Evolutionary conservation across 805 yeast species (phyloP), one percentile per base, ranked within the genome.

Genomic region (Pichia sporocuriosa): DNA sequence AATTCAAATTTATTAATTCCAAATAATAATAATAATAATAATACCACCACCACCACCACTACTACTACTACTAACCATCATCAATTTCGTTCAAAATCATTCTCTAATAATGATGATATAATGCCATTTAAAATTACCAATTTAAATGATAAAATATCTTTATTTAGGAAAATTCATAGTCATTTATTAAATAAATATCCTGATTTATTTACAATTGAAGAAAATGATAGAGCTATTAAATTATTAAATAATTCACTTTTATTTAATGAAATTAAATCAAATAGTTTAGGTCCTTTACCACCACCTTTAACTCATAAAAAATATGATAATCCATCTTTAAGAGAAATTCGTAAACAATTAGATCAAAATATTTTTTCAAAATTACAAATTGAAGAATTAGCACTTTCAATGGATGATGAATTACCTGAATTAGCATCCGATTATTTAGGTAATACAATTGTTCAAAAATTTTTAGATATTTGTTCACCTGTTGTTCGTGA

Each of bases 371-470:
- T 58, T 9, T 57, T 78, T 47, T 50, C 79, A 2, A 74, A 71
- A 44, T 58, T 70, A 11, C 95, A 86, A 48, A 70, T 87, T 34
- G 97, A 89, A 58, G 88, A 79, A 48, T 65, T 87, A 29, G 87
- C 94, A 6, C 57, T 87, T 40, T 83, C 87, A 4, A 85, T 90
- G 89, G 65, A 84, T 45, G 82, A 77, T 45, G 97, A 93, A 61
- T 71, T 93, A 44, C 95, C 97, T 2, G 95, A 86, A 56, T 69
- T 93, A 39, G 79, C 96, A 22, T 79, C 90, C 40, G 98, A 93
- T 63, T 93, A 93, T 57, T 68, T 93, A 41, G 98, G 98, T 17
- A 93, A 93, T 58, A 93, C 98, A 0, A 84, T 93, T 35, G 95
- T 90, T 15, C 98, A 93, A 64, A 89, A 88, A 59, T 65, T 93